Base-by-base conservation (phyloP, 371 early-diverging fungal species). In the Rhizopus arrhizus region DNA sequence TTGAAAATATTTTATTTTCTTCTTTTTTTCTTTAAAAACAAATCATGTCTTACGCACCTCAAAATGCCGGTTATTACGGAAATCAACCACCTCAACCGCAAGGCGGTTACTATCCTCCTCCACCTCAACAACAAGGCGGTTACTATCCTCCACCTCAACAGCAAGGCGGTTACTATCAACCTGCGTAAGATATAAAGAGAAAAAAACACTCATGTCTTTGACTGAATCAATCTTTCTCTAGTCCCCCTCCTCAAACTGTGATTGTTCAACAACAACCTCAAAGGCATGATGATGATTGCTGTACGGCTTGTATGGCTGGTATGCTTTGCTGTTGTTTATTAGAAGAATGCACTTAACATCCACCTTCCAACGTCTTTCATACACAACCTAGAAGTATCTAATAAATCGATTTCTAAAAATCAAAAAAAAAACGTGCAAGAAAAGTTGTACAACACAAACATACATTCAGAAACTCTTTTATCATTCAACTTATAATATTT, bases 301-400 rank as follows among this genome's bases (percentile, higher is more conserved):
- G 73, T 61, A 66, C 66, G 56, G 73, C 70, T 40, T 72, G 68
- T 68, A 59, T 68, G 64, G 68, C 68, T 28, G 57, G 56, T 63
- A 59, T 68, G 60, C 53, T 68, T 42, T 68, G 68, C 48, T 68
- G 68, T 57, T 68, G 68, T 57, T 36, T 68, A 28, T 60, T 68
- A 10, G 68, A 68, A 31, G 59, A 54, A 32, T 59, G 59, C 38
- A 64, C 68, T 59, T 68, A 67, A 61, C 29, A 22, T 22, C 22
- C 22, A 22, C 22, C 22, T 22, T 22, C 22, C 22, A 22, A 22
- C 22, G 2, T 22, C 22, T 22, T 22, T 22, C 22, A 22, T 22
- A 22, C 22, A 22, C 22, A 22, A 22, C 22, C 22, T 22, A 22
- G 22, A 22, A 22, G 22, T 22, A 22, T 22, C 22, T 22, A 22